phyloP scores from a whole-genome alignment of 805 yeast species.

The Schizosaccharomyces japonicus region DNA sequence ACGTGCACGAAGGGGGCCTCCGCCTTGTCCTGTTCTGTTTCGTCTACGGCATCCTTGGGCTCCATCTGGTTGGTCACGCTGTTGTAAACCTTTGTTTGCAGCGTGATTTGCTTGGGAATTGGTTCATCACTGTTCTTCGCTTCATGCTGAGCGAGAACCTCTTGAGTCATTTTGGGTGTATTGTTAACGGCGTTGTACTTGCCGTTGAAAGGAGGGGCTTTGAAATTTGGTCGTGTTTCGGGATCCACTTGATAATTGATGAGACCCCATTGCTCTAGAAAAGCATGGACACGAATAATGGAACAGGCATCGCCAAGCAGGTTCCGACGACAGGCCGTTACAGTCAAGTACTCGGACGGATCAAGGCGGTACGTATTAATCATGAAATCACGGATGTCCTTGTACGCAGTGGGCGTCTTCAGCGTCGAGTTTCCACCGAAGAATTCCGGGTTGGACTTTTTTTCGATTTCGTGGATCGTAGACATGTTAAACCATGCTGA shows the following conservation, averaged over 20 bases:
- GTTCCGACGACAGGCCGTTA: conserved; percentile 71
- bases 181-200: conserved; percentile 81
- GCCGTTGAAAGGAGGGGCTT: conserved; percentile 90
- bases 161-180: conserved; percentile 29
- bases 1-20: conserved; percentile 9
- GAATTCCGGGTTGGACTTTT: conserved; percentile 69
- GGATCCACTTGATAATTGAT: conserved; percentile 63
- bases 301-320: conserved; percentile 77
- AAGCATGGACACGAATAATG: conserved; percentile 59
- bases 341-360: conserved; percentile 65
- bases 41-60: neutral
- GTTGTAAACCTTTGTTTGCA: neutral
- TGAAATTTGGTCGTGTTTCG: conserved; percentile 47
- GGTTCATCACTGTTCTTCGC: neutral
- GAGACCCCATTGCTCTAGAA: conserved; percentile 75
- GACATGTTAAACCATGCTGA: conserved; percentile 72
- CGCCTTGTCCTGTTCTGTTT: neutral
- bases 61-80: neutral
- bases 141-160: neutral
- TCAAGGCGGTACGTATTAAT: conserved; percentile 67
- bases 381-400: conserved; percentile 76
- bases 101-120: neutral
- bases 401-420: conserved; percentile 58
- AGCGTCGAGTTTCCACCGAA: conserved; percentile 50
- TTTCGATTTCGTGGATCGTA: conserved; percentile 53